Base-by-base conservation (phyloP, 495 filamentous ascomycete species). In the Aspergillus homomorphus region DNA sequence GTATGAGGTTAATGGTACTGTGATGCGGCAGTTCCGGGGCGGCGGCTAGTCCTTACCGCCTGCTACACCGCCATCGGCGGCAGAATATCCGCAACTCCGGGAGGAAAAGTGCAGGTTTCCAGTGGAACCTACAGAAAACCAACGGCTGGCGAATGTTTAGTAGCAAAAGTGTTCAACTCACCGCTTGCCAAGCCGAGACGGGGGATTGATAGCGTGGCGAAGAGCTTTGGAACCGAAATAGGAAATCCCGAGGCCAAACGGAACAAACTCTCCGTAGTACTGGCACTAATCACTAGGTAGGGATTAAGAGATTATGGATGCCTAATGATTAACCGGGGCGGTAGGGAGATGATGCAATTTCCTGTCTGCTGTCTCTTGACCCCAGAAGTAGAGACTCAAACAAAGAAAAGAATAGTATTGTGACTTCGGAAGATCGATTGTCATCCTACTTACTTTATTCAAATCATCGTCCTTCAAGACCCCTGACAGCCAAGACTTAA, bases 401-500 rank as follows among this genome's bases (percentile, higher is more conserved):
- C 26, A 30, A 10, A 30, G 10, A 30, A 30, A n/a, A n/a, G n/a
- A n/a, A n/a, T n/a, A n/a, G n/a, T n/a, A n/a, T n/a, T n/a, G n/a
- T 10, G 26, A 30, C 26, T 30, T 10, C 4, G 26, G 26, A 30
- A 10, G 10, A 30, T 4, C 26, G 10, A 30, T n/a, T n/a, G n/a
- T n/a, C n/a, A n/a, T n/a, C 46, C 4, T 50, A 22, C 7, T 50
- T 21, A 24, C 10, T 26, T 3, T 23, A 15, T n/a, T 51, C 28
- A 6, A 26, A n/a, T 19, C 48, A 26, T 44, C 30, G 15, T 46
- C 54, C 38, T 26, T 20, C 41, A 54, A 18, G 9, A 58, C 58
- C 51, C 54, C 41, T 51, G 60, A 20, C 18, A 58, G 60, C 60
- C 51, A 58, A 62, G 55, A 51, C 55, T 20, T 18, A 23, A 57